Evolutionary conservation across 257 asterid genomes (phyloP).

Genomic region (Przewalskia tangutica): DNA sequence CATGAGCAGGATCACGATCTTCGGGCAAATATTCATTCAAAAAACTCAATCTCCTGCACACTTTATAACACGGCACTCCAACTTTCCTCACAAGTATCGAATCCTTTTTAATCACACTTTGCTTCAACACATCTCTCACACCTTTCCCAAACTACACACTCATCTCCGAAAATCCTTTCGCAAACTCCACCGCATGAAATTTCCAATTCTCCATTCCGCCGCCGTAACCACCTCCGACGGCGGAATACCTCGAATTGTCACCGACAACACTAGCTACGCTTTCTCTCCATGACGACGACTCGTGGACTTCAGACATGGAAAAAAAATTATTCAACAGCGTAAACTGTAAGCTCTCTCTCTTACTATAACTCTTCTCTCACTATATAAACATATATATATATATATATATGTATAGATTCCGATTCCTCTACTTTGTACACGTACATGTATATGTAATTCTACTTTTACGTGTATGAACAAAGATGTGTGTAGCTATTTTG

Average conservation of each 20-base stretch:
- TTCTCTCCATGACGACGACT: conserved; percentile 35
- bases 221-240: conserved; percentile 2
- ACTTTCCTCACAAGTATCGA: conserved; percentile 60
- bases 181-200: conserved; percentile 69
- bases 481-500: too few species aligned
- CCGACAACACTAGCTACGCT: conserved; percentile 14
- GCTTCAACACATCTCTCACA: conserved; percentile 82
- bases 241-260: conserved; percentile 11
- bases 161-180: conserved; percentile 91
- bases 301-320: conserved; percentile 62
- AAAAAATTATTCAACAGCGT: conserved; percentile 17
- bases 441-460: too few species aligned
- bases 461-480: too few species aligned
- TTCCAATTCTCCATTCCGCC: conserved; percentile 40
- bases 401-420: not conserved
- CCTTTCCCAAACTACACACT: conserved; percentile 86
- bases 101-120: conserved; percentile 71
- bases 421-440: too few species aligned
- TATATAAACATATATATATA: not conserved
- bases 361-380: not conserved
- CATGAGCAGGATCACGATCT: conserved; percentile 92
- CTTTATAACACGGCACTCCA: conserved; percentile 46
- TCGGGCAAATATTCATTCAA: conserved; percentile 81
- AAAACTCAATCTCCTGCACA: conserved; percentile 47
- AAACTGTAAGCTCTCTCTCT: conserved; percentile 14